A percentile compares a stretch with the other conserved stretches of the same genome.
Conservation (phyloP, 257 asterid species). For the Avicennia marina region DNA sequence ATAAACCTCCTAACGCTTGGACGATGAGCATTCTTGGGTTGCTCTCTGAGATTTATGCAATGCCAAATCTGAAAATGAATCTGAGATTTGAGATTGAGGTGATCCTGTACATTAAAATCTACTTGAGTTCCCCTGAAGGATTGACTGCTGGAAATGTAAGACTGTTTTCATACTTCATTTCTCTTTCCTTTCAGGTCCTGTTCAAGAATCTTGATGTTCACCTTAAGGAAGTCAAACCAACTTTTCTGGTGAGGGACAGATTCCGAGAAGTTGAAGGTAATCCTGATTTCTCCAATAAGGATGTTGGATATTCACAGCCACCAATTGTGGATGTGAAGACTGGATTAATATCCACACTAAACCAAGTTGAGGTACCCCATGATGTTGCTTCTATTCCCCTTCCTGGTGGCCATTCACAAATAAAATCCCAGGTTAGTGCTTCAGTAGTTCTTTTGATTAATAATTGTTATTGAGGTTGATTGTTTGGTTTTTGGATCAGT, state of each 20-base stretch:
- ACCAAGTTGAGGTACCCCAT: conserved; percentile 70
- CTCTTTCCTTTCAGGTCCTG: conserved; percentile 62
- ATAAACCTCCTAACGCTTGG: conserved; percentile 99
- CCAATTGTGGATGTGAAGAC: conserved; percentile 54
- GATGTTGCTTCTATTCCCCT: conserved; percentile 54
- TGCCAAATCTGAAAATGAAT: conserved; percentile 97
- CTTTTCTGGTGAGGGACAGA: conserved; percentile 77
- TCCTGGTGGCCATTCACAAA: conserved; percentile 67
- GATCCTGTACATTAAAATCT: conserved; percentile 15
- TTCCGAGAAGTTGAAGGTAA: conserved; percentile 89
- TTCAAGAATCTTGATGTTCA: conserved; percentile 89
- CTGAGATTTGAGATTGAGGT: conserved; percentile 99
- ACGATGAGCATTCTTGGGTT: conserved; percentile 96
- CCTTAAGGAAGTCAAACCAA: conserved; percentile 77
- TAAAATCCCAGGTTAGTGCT: conserved; percentile 58
- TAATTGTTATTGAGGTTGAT: conserved; percentile 15
- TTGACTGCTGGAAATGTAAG: too few relatives aligned
- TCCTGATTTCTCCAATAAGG: conserved; percentile 97
- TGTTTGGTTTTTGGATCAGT: conserved; percentile 45
- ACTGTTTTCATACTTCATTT: too few relatives aligned
- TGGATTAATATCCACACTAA: conserved; percentile 52
- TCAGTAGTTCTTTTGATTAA: conserved; percentile 7
- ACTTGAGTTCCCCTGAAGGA: too few relatives aligned
- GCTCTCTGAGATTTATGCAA: conserved; percentile 87
- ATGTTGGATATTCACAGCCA: conserved; percentile 65